Conservation (phyloP, 371 early-diverging fungal genomes). For the Mucor sp. region DNA sequence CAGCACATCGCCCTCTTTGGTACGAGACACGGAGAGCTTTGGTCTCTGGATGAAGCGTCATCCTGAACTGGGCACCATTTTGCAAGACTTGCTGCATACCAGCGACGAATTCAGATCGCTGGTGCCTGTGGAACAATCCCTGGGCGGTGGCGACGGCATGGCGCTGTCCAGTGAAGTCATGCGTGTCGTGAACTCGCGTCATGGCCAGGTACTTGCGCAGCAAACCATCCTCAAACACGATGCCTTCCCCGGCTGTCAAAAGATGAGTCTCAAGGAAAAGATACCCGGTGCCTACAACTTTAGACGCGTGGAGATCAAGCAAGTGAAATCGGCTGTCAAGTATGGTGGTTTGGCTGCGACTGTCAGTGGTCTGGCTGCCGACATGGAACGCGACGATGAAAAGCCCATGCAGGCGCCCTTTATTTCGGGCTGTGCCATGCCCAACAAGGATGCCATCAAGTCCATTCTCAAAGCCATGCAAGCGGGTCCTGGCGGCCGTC, state of each 20-base stretch:
- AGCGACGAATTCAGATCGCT: conserved; percentile 38
- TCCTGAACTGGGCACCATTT: conserved; percentile 62
- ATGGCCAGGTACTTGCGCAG: conserved; percentile 66
- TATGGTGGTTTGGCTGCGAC: conserved; percentile 54
- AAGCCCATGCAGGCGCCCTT: conserved; percentile 12
- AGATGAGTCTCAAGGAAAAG: conserved; percentile 64
- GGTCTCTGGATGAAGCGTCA: conserved; percentile 62
- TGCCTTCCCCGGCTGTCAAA: conserved; percentile 75
- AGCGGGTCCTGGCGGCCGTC: conserved; percentile 50
- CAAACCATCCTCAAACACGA: conserved; percentile 73
- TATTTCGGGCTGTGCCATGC: conserved; percentile 51
- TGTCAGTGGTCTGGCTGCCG: conserved; percentile 45
- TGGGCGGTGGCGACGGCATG: conserved; percentile 66
- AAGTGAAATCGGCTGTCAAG: conserved; percentile 44
- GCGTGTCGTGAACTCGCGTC: conserved; percentile 56
- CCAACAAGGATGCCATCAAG: conserved; percentile 58
- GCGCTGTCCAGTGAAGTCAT: conserved; percentile 67
- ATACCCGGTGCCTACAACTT: conserved; percentile 72
- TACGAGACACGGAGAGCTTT: conserved; percentile 56
- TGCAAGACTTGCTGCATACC: conserved; percentile 43
- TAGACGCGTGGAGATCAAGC: conserved; percentile 55
- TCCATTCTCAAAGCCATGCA: conserved; percentile 43
- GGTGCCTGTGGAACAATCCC: conserved; percentile 58
- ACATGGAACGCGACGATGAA: conserved; percentile 40
- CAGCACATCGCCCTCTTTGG: conserved; percentile 38